phyloP scores from a whole-genome alignment of 179 eudicot genomes.

The Amaranthus tricolor region DNA sequence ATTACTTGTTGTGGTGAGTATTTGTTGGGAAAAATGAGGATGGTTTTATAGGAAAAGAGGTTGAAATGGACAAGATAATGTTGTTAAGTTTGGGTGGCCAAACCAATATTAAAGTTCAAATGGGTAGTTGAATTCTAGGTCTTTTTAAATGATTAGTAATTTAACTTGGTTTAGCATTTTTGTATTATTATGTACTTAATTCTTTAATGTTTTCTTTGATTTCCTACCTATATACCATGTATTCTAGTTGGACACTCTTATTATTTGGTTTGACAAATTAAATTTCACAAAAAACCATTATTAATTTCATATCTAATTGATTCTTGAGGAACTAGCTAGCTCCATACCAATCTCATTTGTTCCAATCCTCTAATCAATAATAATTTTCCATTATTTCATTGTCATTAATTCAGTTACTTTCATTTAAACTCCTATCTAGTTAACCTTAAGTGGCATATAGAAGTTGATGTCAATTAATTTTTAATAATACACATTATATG shows the following conservation, averaged over 20 bases:
- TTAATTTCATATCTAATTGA: neutral
- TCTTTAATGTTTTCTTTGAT: neutral
- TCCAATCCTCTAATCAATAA: no score
- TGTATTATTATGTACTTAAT: neutral
- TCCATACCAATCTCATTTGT: neutral
- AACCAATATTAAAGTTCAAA: constrained; percentile 22
- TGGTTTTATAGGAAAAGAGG: constrained; percentile 19
- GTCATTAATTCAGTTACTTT: no score
- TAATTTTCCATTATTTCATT: no score
- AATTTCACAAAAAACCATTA: neutral
- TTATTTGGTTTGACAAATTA: constrained; percentile 18
- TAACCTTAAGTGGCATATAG: no score
- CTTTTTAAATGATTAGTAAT: neutral
- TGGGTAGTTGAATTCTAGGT: constrained; percentile 25
- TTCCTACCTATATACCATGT: constrained; percentile 5
- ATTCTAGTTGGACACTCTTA: constrained; percentile 2
- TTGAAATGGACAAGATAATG: constrained; percentile 17
- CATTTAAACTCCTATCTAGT: no score
- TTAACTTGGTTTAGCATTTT: neutral
- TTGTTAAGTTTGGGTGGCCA: constrained; percentile 38
- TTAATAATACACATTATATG: no score
- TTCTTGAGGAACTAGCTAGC: neutral
- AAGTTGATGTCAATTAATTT: no score
- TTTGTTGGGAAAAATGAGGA: constrained; percentile 12
- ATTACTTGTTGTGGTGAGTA: constrained; percentile 6